Percentiles rank a stretch among this genome's conserved stretches.
These are phyloP conservation scores for Graphiopsis chlorocephala DNA, from an alignment of 2,329 filamentous ascomycete species.

Conservation along the genomic window DNA sequence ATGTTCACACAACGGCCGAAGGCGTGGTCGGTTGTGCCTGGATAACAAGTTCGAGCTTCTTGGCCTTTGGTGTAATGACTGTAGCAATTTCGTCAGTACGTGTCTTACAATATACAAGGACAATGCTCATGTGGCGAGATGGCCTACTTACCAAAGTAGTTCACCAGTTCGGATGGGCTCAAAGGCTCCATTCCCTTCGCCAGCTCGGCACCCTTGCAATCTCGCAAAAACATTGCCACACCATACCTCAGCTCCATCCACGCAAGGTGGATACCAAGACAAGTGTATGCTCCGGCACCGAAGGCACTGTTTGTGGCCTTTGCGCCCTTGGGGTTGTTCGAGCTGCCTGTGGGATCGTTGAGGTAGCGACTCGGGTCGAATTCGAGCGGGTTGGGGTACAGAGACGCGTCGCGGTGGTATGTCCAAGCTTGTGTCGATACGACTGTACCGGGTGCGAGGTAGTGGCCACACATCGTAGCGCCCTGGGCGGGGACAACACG, in stretches of 20 bases:
- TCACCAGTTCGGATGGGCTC: conserved; percentile 43
- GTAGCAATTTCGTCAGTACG: not conserved
- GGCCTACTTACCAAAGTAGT: conserved; percentile 36
- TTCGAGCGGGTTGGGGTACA: conserved; percentile 23
- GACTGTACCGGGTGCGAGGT: conserved; percentile 35
- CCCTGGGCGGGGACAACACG: conserved; percentile 29
- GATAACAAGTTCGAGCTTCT: conserved; percentile 41
- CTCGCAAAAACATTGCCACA: conserved; percentile 51
- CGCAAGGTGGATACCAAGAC: conserved; percentile 67
- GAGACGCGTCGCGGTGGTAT: conserved; percentile 34
- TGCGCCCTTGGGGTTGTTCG: conserved; percentile 23
- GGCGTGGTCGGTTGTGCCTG: conserved; percentile 19
- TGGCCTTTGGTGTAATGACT: conserved; percentile 42
- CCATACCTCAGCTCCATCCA: conserved; percentile 55
- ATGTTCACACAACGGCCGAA: conserved; percentile 8
- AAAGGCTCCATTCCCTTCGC: conserved; percentile 32
- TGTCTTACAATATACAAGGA: not conserved
- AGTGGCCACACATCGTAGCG: conserved; percentile 33
- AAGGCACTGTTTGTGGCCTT: conserved; percentile 65
- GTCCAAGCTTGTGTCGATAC: conserved; percentile 41
- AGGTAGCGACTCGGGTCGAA: conserved; percentile 33
- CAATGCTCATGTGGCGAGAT: too few relatives aligned
- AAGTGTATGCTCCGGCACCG: conserved; percentile 66
- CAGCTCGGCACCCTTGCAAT: conserved; percentile 38
- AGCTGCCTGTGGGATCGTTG: conserved; percentile 32